Percentiles rank a stretch among this genome's conserved stretches.
phyloP scores from a whole-genome alignment of 768 basidiomycete genomes.

The Leccinum ochraceum region DNA sequence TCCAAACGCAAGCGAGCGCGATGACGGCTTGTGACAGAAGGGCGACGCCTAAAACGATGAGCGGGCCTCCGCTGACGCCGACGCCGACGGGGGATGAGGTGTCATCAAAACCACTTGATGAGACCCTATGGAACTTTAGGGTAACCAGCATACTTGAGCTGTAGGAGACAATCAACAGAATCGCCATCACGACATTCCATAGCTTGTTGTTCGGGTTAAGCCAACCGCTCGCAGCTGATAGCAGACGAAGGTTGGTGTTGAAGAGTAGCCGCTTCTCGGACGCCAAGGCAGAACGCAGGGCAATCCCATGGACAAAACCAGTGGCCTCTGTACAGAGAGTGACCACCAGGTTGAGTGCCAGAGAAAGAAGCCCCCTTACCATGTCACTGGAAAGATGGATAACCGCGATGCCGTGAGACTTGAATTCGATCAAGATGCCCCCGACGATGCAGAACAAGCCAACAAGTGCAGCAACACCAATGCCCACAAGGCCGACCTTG shows the following conservation, averaged over 20 bases:
- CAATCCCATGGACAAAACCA: slow-evolving; percentile 30
- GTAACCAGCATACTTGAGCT: slow-evolving; percentile 28
- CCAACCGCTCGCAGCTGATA: slow-evolving; percentile 21
- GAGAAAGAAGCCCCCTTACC: slow-evolving; percentile 20
- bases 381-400: slow-evolving; percentile 6
- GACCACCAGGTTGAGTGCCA: slow-evolving; percentile 31
- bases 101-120: slow-evolving; percentile 13
- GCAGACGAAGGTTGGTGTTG: slow-evolving; percentile 33
- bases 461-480: slow-evolving; percentile 25
- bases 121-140: slow-evolving; percentile 15
- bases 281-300: slow-evolving; percentile 30
- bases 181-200: slow-evolving; percentile 20
- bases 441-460: slow-evolving; percentile 24
- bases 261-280: slow-evolving; percentile 26
- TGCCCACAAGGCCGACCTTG: slow-evolving; percentile 24
- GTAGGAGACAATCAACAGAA: slow-evolving; percentile 33
- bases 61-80: slow-evolving; percentile 27
- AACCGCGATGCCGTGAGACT: slow-evolving; percentile 12
- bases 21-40: slow-evolving; percentile 27
- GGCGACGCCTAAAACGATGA: slow-evolving; percentile 28
- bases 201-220: slow-evolving; percentile 26
- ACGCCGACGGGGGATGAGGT: slow-evolving; percentile 18
- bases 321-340: slow-evolving; percentile 31
- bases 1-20: slow-evolving; percentile 23
- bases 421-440: slow-evolving; percentile 20